Evolutionary conservation across 2,329 filamentous ascomycete genomes (phyloP), one percentile per base, ranked within the genome.

Genomic region (Chrysoporthe deuterocubensis): DNA sequence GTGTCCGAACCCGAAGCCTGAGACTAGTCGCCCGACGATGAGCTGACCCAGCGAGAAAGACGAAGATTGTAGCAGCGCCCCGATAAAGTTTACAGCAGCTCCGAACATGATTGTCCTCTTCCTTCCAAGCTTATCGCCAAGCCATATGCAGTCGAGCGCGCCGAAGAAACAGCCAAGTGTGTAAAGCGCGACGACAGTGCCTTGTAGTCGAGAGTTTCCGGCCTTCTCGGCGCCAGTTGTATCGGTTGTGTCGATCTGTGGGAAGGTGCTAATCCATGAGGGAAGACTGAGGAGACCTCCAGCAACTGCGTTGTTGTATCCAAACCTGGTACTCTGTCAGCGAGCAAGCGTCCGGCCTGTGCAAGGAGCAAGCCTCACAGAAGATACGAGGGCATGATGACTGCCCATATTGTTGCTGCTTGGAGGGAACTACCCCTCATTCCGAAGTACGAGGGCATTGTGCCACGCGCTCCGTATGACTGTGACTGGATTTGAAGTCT

Each of bases 11-110:
- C 79, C 78, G 56, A 83, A 73, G 0, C 81, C 81, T 2, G 81
- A 81, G 34, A 83, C 76, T 56, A 83, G 77, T 34, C 81, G 74
- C 0, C 81, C 83, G 16, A 80, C 76, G 16, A 85, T 79, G 46
- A 85, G 76, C 66, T 84, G 82, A 0, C 76, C 74, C 1, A 81
- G 70, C 0, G 74, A 76, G 50, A 76, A 79, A 0, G 82, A 79
- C 1, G 78, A 77, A 0, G 75, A 75, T 34, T 82, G 78, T 26
- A 84, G 78, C 13, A 77, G 73, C 0, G 82, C 78, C 14, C 82
- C 82, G 32, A 83, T 71, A 7, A 83, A 72, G 80, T 83, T 82
- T 52, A 81, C 78, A 3, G 74, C 67, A 0, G 78, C 79, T 7
- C 80, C 81, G 0, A 77, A 69, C 54, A 83, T 76, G 26, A 83